Evolutionary conservation across 2,329 filamentous ascomycete genomes (phyloP), one percentile per base, ranked within the genome.

Genomic region (Aspergillus japonicus): DNA sequence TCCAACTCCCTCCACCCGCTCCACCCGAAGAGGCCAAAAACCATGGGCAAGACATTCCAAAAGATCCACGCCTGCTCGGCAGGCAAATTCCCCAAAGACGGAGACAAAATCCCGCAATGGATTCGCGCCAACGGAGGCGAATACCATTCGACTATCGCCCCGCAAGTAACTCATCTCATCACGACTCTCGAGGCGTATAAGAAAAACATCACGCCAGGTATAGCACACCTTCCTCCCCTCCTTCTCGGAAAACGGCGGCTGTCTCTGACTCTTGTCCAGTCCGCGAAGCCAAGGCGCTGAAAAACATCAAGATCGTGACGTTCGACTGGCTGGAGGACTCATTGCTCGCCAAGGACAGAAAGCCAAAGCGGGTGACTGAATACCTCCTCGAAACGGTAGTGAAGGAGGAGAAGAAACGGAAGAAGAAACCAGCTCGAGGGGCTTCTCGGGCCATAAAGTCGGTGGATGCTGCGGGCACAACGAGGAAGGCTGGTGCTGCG

Each of bases 151-250:
- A 75, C 80, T 0, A 75, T 91, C 19, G 80, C 79, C 26, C 71
- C 79, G 0, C 68, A 78, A 0, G 85, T 89, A 10, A 96, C 92
- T 0, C 92, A 96, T 74, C 77, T 96, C 0, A 81, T 96, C 23
- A 85, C 86, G 56, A 86, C 85, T 0, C 78, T 83, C 53, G 81
- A 86, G 35, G 83, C 87, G 16, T 92, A 86, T 73, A 81, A 83
- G 62, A 74, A 79, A 6, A 68, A 79, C 1, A 71, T 73, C 60
- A 73, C 80, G 52, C 72, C 76, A 66, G 73, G 80, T 78, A 73
- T 53, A 31, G 80, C 78, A 72, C 53, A 31, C n/a, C 19, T 24
- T 23, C 8, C 26, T 19, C 16, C 10, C 24, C 7, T 44, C 6
- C 29, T 19, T 24, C 31, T 50, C 42, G 47, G 14, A 24, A 50